Conservation (phyloP, 345 rosid genomes). For the Odontarrhena argentea region DNA sequence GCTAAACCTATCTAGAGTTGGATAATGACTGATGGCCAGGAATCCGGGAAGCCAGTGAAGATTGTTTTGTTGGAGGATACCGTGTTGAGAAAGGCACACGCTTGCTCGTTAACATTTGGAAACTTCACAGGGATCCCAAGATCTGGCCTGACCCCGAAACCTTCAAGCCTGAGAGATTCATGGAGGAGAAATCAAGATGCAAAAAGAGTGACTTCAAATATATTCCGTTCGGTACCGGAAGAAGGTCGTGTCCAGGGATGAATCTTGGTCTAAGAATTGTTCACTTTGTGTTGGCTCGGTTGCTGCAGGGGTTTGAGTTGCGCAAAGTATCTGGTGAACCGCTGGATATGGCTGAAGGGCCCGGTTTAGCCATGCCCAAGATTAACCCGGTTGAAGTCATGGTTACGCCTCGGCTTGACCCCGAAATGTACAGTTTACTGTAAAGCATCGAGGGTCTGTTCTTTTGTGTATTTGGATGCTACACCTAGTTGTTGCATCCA, state of each 20-base stretch:
- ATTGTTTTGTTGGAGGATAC: conserved; percentile 49
- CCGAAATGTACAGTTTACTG: conserved; percentile 34
- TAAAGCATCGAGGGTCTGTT: neutral
- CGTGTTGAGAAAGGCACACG: conserved; percentile 53
- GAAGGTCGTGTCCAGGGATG: conserved; percentile 64
- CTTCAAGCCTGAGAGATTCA: conserved; percentile 58
- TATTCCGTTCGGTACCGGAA: conserved; percentile 55
- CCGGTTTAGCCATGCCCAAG: conserved; percentile 53
- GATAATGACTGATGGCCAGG: conserved; percentile 33
- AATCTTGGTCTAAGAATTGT: conserved; percentile 47
- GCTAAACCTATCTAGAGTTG: neutral
- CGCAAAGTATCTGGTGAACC: neutral
- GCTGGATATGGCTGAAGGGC: conserved; percentile 55
- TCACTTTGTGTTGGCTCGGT: conserved; percentile 49
- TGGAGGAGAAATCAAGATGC: conserved; percentile 35
- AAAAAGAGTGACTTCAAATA: conserved; percentile 36
- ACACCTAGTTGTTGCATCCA: too few relatives aligned
- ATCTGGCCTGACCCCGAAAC: conserved; percentile 46
- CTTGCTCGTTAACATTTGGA: conserved; percentile 57
- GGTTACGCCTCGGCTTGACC: conserved; percentile 47
- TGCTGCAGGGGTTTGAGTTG: conserved; percentile 56
- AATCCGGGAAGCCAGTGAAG: conserved; percentile 52
- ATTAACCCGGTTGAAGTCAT: conserved; percentile 45
- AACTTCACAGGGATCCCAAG: conserved; percentile 60
- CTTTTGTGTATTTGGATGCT: too few relatives aligned